Evolutionary conservation across 768 basidiomycete species (phyloP), one percentile per base, ranked within the genome.

Genomic region (Mycena belliarum): DNA sequence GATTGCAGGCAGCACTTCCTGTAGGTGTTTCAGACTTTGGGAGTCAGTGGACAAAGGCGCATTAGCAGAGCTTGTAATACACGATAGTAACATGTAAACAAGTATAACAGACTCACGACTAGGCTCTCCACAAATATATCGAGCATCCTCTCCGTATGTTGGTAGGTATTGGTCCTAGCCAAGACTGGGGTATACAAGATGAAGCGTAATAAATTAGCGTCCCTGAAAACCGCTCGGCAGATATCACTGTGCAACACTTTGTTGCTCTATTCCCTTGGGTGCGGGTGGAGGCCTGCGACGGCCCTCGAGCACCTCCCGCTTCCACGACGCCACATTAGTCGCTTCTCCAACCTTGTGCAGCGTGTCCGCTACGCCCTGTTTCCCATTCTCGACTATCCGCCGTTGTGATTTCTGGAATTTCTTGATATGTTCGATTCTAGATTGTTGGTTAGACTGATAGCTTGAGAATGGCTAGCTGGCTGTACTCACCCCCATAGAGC

Each of bases 1-100:
- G 60, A 25, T 12, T 43, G 28, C 57, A 88, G 90, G 78, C 80
- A 15, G 75, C 76, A 20, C 69, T 81, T 16, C 87, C 90, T 4
- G 91, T 94, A 16, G 79, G 86, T 11, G 76, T 95, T n/a, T 88
- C 85, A 38, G 77, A 81, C 7, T 70, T 94, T 38, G 77, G 82
- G 65, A 84, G 85, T 63, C 69, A 78, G 59, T 93, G 92, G 85
- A 77, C 74, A 49, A 80, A 88, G 64, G 90, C 88, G 44, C 7
- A 6, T 6, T 85, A 68, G 74, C 12, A 18, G 20, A n/a, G 18
- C 43, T 20, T 37, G 14, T 26, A 49, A 40, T 4, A 2, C 26
- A 20, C 37, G 33, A 32, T 25, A 52, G 50, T 52, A 47, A 42
- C 46, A 52, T 58, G 42, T 35, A 32, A n/a, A n/a, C n/a, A n/a